Conservation (phyloP, 805 yeast genomes). For the Kazachstania viticola region DNA sequence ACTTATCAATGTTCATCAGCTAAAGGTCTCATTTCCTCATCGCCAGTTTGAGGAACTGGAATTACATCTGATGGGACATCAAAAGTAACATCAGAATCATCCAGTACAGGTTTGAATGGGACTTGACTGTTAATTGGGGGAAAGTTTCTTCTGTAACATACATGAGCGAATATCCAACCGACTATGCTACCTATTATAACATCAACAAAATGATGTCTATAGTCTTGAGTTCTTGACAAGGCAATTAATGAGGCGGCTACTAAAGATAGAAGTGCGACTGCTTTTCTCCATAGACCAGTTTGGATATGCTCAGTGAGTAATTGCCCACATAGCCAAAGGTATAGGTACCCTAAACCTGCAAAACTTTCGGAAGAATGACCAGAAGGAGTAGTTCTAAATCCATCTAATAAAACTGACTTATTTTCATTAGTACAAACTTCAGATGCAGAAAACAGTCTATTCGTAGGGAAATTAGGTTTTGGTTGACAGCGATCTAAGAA, state of each 20-base stretch:
- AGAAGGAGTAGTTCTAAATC: slow-evolving; percentile 73
- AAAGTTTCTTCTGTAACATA: slow-evolving; percentile 31
- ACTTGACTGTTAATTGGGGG: slow-evolving; percentile 26
- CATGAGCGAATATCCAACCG: slow-evolving; percentile 49
- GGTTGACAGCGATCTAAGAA: slow-evolving; percentile 80
- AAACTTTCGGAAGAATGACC: slow-evolving; percentile 70
- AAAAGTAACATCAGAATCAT: slow-evolving; percentile 30
- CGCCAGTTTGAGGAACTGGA: slow-evolving; percentile 4
- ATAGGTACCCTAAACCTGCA: slow-evolving; percentile 51
- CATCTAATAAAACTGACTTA: slow-evolving; percentile 40
- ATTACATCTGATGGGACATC: slow-evolving; percentile 10
- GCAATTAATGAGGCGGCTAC: slow-evolving; percentile 71
- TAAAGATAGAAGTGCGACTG: slow-evolving; percentile 42
- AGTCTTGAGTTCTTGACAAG: slow-evolving; percentile 77
- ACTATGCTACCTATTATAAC: slow-evolving; percentile 59
- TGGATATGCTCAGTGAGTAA: slow-evolving; percentile 35
- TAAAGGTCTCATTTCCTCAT: slow-evolving; percentile 15
- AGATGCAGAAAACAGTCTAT: slow-evolving; percentile 43
- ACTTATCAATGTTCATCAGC: too few relatives aligned
- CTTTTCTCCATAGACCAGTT: slow-evolving; percentile 54
- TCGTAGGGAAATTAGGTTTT: slow-evolving; percentile 40
- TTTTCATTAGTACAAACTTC: slow-evolving; percentile 55
- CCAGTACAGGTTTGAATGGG: slow-evolving; percentile 32
- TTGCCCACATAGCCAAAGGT: slow-evolving; percentile 63
- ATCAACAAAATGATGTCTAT: slow-evolving; percentile 87